Conservation (phyloP, 2,329 filamentous ascomycete species). For the Aphanocladium album region DNA sequence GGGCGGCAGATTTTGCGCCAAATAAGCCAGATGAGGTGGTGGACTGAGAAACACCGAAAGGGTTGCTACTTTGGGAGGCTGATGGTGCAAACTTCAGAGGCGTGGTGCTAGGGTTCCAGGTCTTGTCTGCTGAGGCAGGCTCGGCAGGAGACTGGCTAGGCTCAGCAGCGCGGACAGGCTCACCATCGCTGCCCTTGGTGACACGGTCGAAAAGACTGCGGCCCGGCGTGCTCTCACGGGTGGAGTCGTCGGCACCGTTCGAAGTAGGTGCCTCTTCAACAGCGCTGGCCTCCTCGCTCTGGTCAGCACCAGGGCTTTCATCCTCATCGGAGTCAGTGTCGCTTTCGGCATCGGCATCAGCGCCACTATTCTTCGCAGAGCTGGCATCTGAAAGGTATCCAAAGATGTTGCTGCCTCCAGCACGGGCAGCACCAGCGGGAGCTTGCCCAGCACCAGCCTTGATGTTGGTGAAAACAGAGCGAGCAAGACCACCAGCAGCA, state of each 20-base stretch:
- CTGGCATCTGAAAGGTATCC: constrained; percentile 54
- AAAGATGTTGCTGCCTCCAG: constrained; percentile 48
- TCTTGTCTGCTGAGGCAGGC: constrained; percentile 31
- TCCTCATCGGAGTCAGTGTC: constrained; percentile 40
- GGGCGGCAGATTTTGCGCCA: constrained; percentile 5
- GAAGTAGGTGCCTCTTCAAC: constrained; percentile 34
- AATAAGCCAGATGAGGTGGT: constrained; percentile 17
- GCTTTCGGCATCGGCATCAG: constrained; percentile 43
- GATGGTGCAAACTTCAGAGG: constrained; percentile 51
- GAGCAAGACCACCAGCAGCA: constrained; percentile 33
- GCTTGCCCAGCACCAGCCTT: constrained; percentile 27
- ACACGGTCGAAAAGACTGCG: constrained; percentile 54
- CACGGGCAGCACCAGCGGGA: constrained; percentile 16
- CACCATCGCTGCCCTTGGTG: constrained; percentile 44
- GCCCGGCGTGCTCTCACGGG: constrained; percentile 40
- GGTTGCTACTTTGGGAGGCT: constrained; percentile 24
- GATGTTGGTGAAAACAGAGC: constrained; percentile 38
- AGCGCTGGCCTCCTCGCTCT: constrained; percentile 39
- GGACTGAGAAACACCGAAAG: constrained; percentile 24
- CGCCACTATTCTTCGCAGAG: constrained; percentile 49
- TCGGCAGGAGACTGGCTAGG: constrained; percentile 14
- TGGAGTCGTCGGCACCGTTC: constrained; percentile 21
- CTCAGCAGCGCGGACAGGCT: constrained; percentile 40
- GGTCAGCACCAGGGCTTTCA: constrained; percentile 37
- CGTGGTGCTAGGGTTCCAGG: constrained; percentile 41